Evolutionary conservation across 2,329 filamentous ascomycete genomes (phyloP), one percentile per base, ranked within the genome.

Genomic region (Talaromyces sp.): DNA sequence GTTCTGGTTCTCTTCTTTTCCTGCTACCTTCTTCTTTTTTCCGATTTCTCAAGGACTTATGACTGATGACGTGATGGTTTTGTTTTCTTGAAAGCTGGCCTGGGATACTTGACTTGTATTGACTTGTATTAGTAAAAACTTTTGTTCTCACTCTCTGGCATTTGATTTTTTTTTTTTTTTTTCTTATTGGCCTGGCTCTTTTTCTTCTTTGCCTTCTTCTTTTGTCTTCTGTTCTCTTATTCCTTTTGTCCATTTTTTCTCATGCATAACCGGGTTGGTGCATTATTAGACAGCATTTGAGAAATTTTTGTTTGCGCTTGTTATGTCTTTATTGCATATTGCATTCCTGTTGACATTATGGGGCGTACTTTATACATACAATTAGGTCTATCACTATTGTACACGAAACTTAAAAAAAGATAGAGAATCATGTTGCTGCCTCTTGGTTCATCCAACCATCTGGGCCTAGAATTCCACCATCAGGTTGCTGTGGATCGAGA

Each of bases 391-490:
- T 68, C 63, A 61, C 58, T 68, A 65, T 61, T 64, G 65, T 68
- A 67, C 58, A 59, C 24, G 53, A 57, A 46, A 24, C 10, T 24
- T 24, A 46, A 46, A 46, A 46, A 11, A 17, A 46, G 8, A 11
- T 6, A 24, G 43, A 19, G 43, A 46, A n/a, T 52, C 49, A 13
- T 4, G 53, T 50, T 10, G 27, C 60, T 7, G 68, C 74, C 77
- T 69, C 52, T 61, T 60, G 55, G 53, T 59, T 61, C n/a, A 66
- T 70, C 84, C 85, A 87, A 24, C 82, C 82, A 51, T 66, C 68
- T 17, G 81, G 79, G 6, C 87, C 89, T 55, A 92, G 67, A 43
- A 95, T 86, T 1, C 90, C 90, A 1, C 86, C 86, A 65, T 86
- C 84, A 7, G 81, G 80, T 21, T 78, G 79, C 29, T 68, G 67